These are phyloP conservation scores for Mycena pura DNA, from an alignment of 768 basidiomycete species.

Conservation along the genomic window DNA sequence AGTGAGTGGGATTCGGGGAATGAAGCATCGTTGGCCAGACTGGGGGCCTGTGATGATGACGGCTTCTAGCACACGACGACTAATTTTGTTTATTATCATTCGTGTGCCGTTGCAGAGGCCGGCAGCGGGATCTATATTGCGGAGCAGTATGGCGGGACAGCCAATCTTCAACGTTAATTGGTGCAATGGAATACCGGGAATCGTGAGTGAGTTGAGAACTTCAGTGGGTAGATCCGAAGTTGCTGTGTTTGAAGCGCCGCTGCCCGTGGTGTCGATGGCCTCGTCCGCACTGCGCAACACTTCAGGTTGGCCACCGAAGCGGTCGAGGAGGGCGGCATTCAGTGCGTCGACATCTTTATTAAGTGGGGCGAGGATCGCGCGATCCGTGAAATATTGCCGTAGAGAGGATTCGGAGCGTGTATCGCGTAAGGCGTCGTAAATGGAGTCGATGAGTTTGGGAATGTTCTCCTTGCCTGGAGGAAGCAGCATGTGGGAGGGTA, in stretches of 20 bases:
- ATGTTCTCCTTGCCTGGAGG: background rate
- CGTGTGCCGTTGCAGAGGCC: constrained; percentile 3
- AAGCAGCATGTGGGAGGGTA: background rate
- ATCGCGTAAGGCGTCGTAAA: too few relatives aligned
- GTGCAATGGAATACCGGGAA: background rate
- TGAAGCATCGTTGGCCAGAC: background rate
- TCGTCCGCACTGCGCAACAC: constrained; percentile 3
- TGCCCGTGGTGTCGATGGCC: background rate
- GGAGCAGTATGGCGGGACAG: background rate
- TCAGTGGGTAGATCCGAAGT: background rate
- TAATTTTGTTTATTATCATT: background rate
- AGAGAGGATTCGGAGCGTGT: too few relatives aligned
- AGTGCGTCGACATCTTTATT: background rate
- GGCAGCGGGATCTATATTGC: background rate
- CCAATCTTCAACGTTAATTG: background rate
- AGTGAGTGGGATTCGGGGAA: background rate
- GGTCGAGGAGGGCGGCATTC: background rate
- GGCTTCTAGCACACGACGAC: background rate
- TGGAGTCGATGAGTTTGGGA: background rate
- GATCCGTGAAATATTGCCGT: background rate
- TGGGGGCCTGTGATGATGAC: background rate
- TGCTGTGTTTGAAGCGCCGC: background rate
- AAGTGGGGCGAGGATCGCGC: background rate
- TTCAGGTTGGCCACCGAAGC: constrained; percentile 3
- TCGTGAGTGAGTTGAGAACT: background rate